These are phyloP conservation scores for Calocybe gangraenosa DNA, from an alignment of 768 basidiomycete genomes.

Conservation along the genomic window DNA sequence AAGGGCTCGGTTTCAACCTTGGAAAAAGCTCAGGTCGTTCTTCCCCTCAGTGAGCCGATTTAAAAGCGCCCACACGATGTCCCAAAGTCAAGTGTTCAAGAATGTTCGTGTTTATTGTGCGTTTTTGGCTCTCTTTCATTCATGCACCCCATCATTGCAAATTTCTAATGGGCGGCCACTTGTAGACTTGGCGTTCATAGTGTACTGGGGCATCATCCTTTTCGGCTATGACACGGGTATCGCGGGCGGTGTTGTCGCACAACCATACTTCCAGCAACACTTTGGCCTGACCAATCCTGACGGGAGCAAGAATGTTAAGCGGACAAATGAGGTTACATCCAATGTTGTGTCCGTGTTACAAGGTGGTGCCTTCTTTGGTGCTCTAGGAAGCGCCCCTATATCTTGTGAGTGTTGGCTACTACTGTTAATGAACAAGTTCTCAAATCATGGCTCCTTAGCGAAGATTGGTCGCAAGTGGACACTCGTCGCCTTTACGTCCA, in stretches of 20 bases:
- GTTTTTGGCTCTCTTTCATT: conserved; percentile 15
- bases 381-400: conserved; percentile 66
- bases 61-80: neutral
- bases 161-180: too few species aligned
- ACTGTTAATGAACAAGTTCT: neutral
- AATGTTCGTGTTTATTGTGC: conserved; percentile 67
- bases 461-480: conserved; percentile 67
- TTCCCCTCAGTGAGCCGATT: too few species aligned
- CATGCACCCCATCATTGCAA: neutral
- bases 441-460: conserved; percentile 44
- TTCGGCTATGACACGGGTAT: conserved; percentile 24
- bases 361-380: conserved; percentile 86
- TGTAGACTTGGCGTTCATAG: conserved; percentile 23
- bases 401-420: conserved; percentile 39
- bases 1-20: too few species aligned
- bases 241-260: conserved; percentile 18
- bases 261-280: conserved; percentile 52
- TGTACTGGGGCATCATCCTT: conserved; percentile 22
- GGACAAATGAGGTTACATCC: conserved; percentile 53
- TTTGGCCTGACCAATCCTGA: conserved; percentile 53
- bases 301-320: conserved; percentile 33
- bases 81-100: conserved; percentile 26
- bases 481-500: conserved; percentile 52
- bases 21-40: too few species aligned
- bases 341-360: conserved; percentile 88